Percentiles rank a stretch among this genome's conserved stretches.
phyloP scores from a whole-genome alignment of 352 stramenopile genomes.

The Globisporangium lucens region DNA sequence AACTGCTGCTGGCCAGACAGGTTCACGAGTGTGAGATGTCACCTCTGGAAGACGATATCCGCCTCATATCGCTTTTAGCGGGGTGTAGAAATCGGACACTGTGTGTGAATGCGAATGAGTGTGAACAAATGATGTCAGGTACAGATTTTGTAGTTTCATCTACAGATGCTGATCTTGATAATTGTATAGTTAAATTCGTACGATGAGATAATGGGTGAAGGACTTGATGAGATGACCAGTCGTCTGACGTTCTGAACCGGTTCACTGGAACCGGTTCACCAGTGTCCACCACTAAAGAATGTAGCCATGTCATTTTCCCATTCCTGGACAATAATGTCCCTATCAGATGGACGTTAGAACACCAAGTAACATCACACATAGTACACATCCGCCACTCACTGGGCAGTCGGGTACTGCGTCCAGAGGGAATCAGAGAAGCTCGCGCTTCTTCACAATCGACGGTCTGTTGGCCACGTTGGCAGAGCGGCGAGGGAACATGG shows the following conservation, averaged over 20 bases:
- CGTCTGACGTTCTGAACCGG: no score
- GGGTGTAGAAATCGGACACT: background rate
- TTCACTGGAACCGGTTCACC: no score
- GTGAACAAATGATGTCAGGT: background rate
- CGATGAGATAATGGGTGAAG: no score
- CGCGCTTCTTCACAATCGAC: constrained; percentile 3
- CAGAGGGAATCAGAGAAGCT: constrained; percentile 9
- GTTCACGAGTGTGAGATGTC: background rate
- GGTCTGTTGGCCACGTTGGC: background rate
- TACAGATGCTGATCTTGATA: no score
- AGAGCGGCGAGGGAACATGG: constrained; percentile 1
- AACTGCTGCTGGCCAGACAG: constrained; percentile 1
- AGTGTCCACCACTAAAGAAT: no score
- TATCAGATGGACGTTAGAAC: no score
- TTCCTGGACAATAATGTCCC: no score
- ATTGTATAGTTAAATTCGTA: no score
- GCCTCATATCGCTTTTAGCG: background rate
- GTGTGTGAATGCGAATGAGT: background rate
- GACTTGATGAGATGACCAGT: no score
- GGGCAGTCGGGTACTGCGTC: background rate
- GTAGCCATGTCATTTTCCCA: no score
- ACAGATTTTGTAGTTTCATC: background rate
- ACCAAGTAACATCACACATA: no score
- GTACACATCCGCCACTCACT: background rate
- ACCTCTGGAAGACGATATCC: background rate